These are phyloP conservation scores for Populus hybrid DNA, from an alignment of 441 rosid genomes.

Conservation along the genomic window DNA sequence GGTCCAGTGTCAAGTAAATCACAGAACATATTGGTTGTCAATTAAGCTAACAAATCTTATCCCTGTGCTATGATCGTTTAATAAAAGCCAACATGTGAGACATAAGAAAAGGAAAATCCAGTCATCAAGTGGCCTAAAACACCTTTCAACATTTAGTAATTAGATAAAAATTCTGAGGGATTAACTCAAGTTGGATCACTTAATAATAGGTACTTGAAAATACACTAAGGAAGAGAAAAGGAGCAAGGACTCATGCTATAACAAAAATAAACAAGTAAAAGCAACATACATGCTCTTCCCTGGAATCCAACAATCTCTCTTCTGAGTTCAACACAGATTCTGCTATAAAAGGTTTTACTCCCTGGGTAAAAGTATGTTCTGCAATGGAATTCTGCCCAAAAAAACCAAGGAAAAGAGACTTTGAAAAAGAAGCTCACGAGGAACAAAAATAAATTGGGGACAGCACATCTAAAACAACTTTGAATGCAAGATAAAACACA, in stretches of 20 bases:
- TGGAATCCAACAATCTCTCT: slow-evolving; percentile 25
- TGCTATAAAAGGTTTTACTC: slow-evolving; percentile 26
- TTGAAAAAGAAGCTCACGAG: neutral
- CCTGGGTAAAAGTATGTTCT: slow-evolving; percentile 20
- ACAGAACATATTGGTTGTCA: neutral
- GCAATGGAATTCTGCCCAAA: slow-evolving; percentile 33
- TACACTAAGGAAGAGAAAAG: neutral
- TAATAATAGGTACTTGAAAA: neutral
- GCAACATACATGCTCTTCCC: slow-evolving; percentile 26
- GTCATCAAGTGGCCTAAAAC: neutral
- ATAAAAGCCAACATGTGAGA: neutral
- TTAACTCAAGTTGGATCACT: neutral
- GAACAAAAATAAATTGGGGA: neutral
- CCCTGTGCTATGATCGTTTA: neutral
- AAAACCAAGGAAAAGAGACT: neutral
- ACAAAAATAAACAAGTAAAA: neutral
- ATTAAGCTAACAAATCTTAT: neutral
- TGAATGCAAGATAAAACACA: slow-evolving; percentile 3
- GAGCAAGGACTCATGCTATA: neutral
- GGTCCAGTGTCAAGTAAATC: slow-evolving; percentile 2
- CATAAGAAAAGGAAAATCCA: slow-evolving; percentile 2
- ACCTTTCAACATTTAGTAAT: neutral
- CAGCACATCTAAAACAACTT: neutral
- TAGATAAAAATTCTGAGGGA: neutral
- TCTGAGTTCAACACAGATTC: slow-evolving; percentile 29